Percentiles rank a stretch among this genome's conserved stretches.
Conservation (phyloP, 257 asterid species). For the Echites panduratus region DNA sequence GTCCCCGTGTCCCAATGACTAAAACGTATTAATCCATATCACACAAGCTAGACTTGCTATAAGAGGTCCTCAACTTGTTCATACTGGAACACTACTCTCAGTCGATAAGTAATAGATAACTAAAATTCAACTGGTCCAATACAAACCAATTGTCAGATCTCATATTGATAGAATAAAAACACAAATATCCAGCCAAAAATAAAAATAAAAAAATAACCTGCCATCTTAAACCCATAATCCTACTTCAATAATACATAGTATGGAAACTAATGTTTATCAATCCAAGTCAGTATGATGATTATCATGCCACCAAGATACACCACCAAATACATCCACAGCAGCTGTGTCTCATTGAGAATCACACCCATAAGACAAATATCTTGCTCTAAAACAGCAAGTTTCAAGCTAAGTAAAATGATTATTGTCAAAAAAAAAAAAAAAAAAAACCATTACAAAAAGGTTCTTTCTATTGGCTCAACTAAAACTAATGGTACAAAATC, state of each 20-base stretch:
- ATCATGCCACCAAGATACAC: conserved; percentile 8
- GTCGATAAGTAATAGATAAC: neutral
- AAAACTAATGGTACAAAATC: conserved; percentile 27
- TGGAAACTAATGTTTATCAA: conserved; percentile 1
- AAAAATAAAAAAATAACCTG: neutral
- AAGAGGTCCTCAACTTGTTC: neutral
- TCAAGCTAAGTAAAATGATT: conserved; percentile 4
- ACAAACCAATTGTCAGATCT: neutral
- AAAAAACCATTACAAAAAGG: conserved; percentile 17
- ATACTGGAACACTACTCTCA: neutral
- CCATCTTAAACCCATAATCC: conserved; percentile 14
- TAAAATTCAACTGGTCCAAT: neutral
- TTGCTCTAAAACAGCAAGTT: conserved; percentile 18
- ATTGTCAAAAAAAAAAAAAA: conserved; percentile 1
- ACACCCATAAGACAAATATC: conserved; percentile 14
- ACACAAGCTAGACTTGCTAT: neutral
- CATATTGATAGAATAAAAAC: neutral
- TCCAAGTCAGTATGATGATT: conserved; percentile 3
- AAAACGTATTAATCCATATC: neutral
- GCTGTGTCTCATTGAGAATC: neutral
- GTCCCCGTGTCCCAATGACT: neutral
- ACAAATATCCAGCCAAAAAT: neutral
- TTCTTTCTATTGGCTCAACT: conserved; percentile 12
- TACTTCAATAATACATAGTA: conserved; percentile 7
- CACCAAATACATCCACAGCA: conserved; percentile 12